Conservation (phyloP, 257 asterid genomes). For the Sherardia arvensis region DNA sequence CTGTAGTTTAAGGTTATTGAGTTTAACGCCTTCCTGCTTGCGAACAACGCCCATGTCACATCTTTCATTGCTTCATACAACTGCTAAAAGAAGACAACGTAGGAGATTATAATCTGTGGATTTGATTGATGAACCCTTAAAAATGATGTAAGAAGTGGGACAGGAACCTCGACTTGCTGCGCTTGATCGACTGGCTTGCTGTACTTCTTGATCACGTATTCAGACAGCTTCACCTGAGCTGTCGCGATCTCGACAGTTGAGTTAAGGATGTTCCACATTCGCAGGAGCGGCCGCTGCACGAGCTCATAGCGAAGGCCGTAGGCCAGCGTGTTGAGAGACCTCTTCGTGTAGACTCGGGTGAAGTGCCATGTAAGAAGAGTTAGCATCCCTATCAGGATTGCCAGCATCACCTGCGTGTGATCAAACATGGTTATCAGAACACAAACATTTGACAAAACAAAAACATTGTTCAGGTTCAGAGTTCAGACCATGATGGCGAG, state of each 20-base stretch:
- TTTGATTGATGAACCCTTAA: too few species aligned
- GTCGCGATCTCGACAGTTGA: constrained; percentile 81
- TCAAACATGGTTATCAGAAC: not conserved
- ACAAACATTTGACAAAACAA: not conserved
- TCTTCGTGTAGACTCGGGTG: constrained; percentile 66
- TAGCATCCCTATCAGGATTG: constrained; percentile 73
- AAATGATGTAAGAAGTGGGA: not conserved
- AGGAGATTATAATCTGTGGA: not conserved
- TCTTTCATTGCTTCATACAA: constrained; percentile 80
- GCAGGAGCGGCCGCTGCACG: constrained; percentile 67
- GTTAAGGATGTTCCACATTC: constrained; percentile 89
- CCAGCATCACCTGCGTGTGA: constrained; percentile 81
- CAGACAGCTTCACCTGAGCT: constrained; percentile 80
- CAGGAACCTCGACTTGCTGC: constrained; percentile 63
- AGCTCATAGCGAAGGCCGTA: constrained; percentile 83
- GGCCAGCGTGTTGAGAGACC: constrained; percentile 67
- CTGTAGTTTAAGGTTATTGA: constrained; percentile 70
- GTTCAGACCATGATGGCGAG: constrained; percentile 91
- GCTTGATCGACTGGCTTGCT: constrained; percentile 66
- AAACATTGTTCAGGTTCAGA: too few species aligned
- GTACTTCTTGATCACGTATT: constrained; percentile 52
- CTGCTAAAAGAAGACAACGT: constrained; percentile 33
- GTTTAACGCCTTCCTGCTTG: constrained; percentile 70
- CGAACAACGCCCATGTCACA: constrained; percentile 82
- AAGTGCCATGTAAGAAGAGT: constrained; percentile 92